Percentiles rank a stretch among this genome's conserved stretches.
These are phyloP conservation scores for Podospora didyma DNA, from an alignment of 495 filamentous ascomycete species.

Conservation along the genomic window DNA sequence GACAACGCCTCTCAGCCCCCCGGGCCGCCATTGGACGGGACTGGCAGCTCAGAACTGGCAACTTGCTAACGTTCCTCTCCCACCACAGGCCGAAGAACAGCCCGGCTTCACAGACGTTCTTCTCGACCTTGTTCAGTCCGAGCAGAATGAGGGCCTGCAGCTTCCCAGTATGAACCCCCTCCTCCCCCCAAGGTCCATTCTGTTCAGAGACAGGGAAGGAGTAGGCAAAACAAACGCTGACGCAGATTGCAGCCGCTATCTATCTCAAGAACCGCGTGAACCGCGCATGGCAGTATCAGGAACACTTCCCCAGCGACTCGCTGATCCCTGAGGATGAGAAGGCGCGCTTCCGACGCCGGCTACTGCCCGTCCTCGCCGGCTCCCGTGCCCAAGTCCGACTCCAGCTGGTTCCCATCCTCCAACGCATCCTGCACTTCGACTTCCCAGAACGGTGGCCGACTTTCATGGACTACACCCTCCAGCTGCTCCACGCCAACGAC, in stretches of 20 bases:
- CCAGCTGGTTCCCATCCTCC: constrained; percentile 87
- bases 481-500: constrained; percentile 78
- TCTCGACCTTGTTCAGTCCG: constrained; percentile 81
- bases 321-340: constrained; percentile 86
- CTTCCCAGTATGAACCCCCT: constrained; percentile 67
- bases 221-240: constrained; percentile 16
- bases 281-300: constrained; percentile 77
- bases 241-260: constrained; percentile 67
- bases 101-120: constrained; percentile 87
- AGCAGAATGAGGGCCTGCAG: constrained; percentile 77
- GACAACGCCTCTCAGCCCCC: constrained; percentile 7
- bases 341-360: constrained; percentile 74
- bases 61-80: constrained; percentile 2
- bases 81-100: constrained; percentile 79
- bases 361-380: constrained; percentile 82
- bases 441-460: constrained; percentile 92
- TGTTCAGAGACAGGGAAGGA: too few relatives aligned
- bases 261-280: constrained; percentile 97
- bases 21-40: too few relatives aligned
- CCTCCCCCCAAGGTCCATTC: too few relatives aligned
- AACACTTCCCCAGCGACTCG: constrained; percentile 62
- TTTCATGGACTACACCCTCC: constrained; percentile 86
- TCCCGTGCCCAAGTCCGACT: constrained; percentile 75
- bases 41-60: constrained; percentile 1
- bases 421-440: constrained; percentile 92